Base-by-base conservation (phyloP, 164 flowering plant species). In the Buxus sempervirens region DNA sequence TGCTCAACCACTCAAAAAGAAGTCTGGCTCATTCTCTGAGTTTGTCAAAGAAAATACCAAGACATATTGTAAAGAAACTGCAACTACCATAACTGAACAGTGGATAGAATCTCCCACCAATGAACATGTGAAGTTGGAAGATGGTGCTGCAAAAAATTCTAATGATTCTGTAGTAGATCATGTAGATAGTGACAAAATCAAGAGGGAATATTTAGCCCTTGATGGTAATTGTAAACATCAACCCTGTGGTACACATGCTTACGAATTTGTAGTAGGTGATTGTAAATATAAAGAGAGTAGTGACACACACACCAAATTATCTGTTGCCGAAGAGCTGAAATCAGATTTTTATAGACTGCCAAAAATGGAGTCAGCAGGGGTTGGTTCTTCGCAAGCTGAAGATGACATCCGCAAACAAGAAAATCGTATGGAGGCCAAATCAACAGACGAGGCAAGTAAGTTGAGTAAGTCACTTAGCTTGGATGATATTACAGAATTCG, bases 401-500 rank as follows among this genome's bases (percentile, higher is more conserved):
- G 36, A 32, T 49, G 74, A 76, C 26, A 42, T 27, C 58, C 26
- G 58, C 6, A 60, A 8, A 25, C 64, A 69, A 64, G 81, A 72
- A 25, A 69, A 72, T 63, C 38, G 72, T 55, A 48, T 62, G 41
- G 90, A 77, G 54, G 48, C 9, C 42, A 66, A 78, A 70, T 78
- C 80, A 5, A 69, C 65, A 59, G 60, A 78, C 55, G 70, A 70
- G 65, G 63, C 56, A 27, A 72, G 54, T 61, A 70, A 75, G 63
- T 68, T 66, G 61, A 85, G 78, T 22, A 81, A 70, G 72, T 88
- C 96, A 14, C 76, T 67, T 68, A 86, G 84, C 75, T 80, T 88
- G 65, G 97, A 91, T 74, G 89, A 89, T 71, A 75, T 77, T 27
- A 69, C 87, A 16, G 88, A 88, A 23, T 78, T 84, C 51, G 96